phyloP scores from a whole-genome alignment of 1,139 yeast species.

The Nakaseomyces kungkrabaensis region DNA sequence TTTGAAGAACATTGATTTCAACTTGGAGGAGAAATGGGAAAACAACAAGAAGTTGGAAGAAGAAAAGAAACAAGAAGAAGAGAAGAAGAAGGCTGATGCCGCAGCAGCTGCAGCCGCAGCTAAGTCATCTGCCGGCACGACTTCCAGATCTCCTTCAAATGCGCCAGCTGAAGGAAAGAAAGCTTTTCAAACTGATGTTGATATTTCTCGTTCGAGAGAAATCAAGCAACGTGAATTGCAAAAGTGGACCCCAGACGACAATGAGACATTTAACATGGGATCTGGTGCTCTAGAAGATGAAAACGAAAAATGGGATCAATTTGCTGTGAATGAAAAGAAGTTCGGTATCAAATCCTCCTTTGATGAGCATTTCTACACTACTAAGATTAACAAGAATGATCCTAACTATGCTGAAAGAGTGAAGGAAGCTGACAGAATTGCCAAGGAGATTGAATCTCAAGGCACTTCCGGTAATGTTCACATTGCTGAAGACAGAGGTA shows the following conservation, averaged over 20 bases:
- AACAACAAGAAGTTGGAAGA: slow-evolving; percentile 11
- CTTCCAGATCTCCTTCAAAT: slow-evolving; percentile 9
- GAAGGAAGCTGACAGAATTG: slow-evolving; percentile 65
- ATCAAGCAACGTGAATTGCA: slow-evolving; percentile 63
- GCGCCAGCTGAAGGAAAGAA: slow-evolving; percentile 4
- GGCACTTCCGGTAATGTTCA: slow-evolving; percentile 60
- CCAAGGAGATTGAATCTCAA: slow-evolving; percentile 70
- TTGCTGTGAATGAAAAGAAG: slow-evolving; percentile 75
- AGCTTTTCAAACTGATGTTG: slow-evolving; percentile 72
- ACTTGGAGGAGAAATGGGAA: slow-evolving; percentile 21
- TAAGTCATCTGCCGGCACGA: slow-evolving; percentile 18
- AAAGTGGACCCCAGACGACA: slow-evolving; percentile 75
- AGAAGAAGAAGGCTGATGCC: slow-evolving; percentile 5
- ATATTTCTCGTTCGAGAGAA: slow-evolving; percentile 47
- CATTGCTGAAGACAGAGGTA: slow-evolving; percentile 85
- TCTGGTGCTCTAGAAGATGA: slow-evolving; percentile 39
- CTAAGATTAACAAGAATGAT: slow-evolving; percentile 62
- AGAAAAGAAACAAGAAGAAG: slow-evolving; percentile 6
- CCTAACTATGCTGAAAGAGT: slow-evolving; percentile 64
- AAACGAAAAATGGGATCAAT: slow-evolving; percentile 71
- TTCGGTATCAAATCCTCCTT: slow-evolving; percentile 83
- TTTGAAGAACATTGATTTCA: slow-evolving; percentile 20
- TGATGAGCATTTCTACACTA: slow-evolving; percentile 86
- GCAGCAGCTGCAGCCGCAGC: slow-evolving; percentile 10
- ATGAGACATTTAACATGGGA: slow-evolving; percentile 17